phyloP scores from a whole-genome alignment of 345 rosid species.

The Dovyalis caffra region DNA sequence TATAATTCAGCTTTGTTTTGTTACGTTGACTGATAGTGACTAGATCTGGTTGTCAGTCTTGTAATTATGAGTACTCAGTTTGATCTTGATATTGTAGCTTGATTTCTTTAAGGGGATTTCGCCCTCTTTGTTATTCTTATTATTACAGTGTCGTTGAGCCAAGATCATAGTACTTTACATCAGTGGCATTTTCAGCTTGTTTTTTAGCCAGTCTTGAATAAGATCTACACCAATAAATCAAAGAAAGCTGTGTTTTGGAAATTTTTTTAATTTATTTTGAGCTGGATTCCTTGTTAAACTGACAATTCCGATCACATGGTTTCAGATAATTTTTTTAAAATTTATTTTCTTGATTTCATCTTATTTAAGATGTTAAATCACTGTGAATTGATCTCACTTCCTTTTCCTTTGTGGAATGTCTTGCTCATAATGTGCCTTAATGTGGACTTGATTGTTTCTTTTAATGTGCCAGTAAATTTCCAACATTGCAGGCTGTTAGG shows the following conservation, averaged over 20 bases:
- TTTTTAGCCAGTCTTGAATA: background rate
- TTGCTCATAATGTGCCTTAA: background rate
- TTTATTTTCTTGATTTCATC: background rate
- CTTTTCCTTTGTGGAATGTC: background rate
- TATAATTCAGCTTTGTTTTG: background rate
- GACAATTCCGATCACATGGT: background rate
- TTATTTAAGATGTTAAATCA: background rate
- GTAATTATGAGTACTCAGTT: slow-evolving; percentile 5
- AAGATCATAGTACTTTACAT: background rate
- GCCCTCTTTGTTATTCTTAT: background rate
- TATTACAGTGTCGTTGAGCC: background rate
- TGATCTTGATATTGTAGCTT: background rate
- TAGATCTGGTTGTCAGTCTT: slow-evolving; percentile 12
- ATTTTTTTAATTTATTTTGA: background rate
- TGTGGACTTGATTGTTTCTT: background rate
- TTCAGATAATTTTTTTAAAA: background rate
- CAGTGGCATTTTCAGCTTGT: background rate
- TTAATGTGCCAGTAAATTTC: background rate
- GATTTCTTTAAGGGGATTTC: background rate
- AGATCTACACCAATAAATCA: background rate
- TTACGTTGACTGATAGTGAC: slow-evolving; percentile 7
- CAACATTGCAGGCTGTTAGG: background rate
- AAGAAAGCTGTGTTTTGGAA: background rate
- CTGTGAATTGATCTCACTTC: background rate
- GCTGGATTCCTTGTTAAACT: background rate